phyloP scores from a whole-genome alignment of 2,329 filamentous ascomycete genomes.

The Trichoderma oligosporum region DNA sequence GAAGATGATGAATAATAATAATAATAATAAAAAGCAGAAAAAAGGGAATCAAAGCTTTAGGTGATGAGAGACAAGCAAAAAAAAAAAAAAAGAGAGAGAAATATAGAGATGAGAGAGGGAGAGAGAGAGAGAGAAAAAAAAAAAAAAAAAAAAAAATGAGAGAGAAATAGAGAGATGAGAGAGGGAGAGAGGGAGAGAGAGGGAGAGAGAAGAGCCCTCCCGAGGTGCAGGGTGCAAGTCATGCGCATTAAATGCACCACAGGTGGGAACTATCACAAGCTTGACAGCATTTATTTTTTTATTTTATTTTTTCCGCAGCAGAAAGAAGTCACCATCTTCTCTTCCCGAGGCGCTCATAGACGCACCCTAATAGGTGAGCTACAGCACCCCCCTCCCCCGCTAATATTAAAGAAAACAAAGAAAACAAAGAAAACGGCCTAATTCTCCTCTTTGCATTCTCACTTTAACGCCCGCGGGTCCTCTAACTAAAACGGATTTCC shows the following conservation, averaged over 20 bases:
- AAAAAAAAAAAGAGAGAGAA: neutral
- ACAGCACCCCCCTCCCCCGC: neutral
- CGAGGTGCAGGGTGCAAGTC: neutral
- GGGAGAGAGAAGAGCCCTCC: neutral
- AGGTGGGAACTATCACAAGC: conserved; percentile 17
- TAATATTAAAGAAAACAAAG: too few relatives aligned
- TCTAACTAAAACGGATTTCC: too few relatives aligned
- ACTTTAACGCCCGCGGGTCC: too few relatives aligned
- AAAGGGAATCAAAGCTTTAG: neutral
- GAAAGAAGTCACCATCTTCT: neutral
- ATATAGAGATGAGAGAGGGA: neutral
- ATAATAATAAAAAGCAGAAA: neutral
- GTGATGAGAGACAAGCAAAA: neutral
- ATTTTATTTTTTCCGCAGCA: too few relatives aligned
- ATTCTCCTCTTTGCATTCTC: too few relatives aligned
- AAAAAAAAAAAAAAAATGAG: neutral
- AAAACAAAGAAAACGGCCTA: too few relatives aligned
- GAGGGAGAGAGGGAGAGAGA: neutral
- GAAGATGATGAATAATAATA: too few relatives aligned
- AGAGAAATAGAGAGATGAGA: neutral
- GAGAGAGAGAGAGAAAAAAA: neutral
- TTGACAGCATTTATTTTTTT: neutral
- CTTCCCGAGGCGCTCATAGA: conserved; percentile 5
- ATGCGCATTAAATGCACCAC: conserved; percentile 8
- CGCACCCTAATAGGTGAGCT: neutral